Base-by-base conservation (phyloP, 2,329 filamentous ascomycete species). In the Ophiocordyceps camponoti-floridani region DNA sequence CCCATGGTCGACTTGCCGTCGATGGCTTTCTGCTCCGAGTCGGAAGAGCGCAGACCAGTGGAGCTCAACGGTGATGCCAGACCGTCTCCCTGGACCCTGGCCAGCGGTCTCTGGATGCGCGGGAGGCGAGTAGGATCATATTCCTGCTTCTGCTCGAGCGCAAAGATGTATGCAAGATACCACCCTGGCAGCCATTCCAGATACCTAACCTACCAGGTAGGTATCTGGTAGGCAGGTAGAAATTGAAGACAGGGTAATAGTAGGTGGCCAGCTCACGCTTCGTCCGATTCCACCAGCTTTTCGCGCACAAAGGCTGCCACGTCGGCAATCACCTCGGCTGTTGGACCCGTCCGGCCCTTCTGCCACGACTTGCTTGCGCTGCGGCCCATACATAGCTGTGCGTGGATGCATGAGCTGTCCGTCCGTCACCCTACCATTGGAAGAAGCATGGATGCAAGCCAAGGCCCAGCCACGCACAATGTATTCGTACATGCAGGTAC, bases 121-220 rank as follows among this genome's bases (percentile, higher is more conserved):
- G 83, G 82, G 45, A 87, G 65, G 51, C 77, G 76, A 46, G 81
- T 74, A 27, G 88, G 86, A 61, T 95, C 86, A 68, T 95, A 95
- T 67, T 93, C 84, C 60, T 87, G 78, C 65, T 88, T 88, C 58
- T 87, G 82, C 64, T 95, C 88, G 45, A 88, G 82, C 40, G 86
- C 87, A 59, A 94, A 85, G 72, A 96, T 95, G 66, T 82, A n/a
- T n/a, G n/a, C n/a, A n/a, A n/a, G n/a, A n/a, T n/a, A n/a, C n/a
- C n/a, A n/a, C n/a, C n/a, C n/a, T n/a, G n/a, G n/a, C n/a, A n/a
- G n/a, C n/a, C n/a, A n/a, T n/a, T n/a, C n/a, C n/a, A n/a, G n/a
- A n/a, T n/a, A n/a, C n/a, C n/a, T n/a, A n/a, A n/a, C n/a, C n/a
- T n/a, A n/a, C n/a, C n/a, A n/a, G n/a, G n/a, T n/a, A n/a, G n/a